A percentile compares a stretch with the other conserved stretches of the same genome.
Evolutionary conservation across 495 filamentous ascomycete genomes (phyloP).

Genomic region (Aspergillus ostianus): DNA sequence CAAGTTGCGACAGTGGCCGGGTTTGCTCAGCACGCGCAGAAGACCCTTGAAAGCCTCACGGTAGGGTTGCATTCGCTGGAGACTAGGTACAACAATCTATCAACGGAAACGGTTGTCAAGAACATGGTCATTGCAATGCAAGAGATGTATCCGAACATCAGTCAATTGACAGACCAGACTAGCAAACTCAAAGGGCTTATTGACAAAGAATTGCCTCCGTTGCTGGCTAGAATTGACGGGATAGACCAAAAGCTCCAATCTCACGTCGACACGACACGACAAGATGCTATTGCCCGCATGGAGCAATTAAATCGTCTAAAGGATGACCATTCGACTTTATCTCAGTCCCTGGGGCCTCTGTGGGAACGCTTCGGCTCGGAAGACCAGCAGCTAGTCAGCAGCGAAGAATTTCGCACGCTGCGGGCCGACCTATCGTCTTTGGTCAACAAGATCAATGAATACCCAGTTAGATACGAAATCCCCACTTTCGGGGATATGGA

Average conservation of each 20-base stretch:
- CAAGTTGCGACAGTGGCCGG: not conserved
- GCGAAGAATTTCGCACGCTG: not conserved
- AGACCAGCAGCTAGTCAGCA: not conserved
- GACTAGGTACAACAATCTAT: constrained; percentile 34
- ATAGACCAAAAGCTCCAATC: not conserved
- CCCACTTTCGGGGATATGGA: not conserved
- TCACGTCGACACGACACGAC: not conserved
- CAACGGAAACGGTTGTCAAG: constrained; percentile 30
- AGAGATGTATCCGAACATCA: constrained; percentile 35
- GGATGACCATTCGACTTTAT: constrained; percentile 3
- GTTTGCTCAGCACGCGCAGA: not conserved
- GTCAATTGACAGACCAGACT: constrained; percentile 16
- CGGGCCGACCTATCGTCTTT: not conserved
- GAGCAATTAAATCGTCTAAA: constrained; percentile 14
- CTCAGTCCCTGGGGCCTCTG: constrained; percentile 11
- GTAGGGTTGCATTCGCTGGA: constrained; percentile 38
- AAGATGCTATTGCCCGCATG: not conserved
- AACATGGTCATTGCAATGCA: constrained; percentile 36
- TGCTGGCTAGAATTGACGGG: not conserved
- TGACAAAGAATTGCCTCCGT: constrained; percentile 1
- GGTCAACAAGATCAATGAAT: not conserved
- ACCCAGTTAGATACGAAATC: not conserved
- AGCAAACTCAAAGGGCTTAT: constrained; percentile 7
- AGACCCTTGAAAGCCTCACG: constrained; percentile 14
- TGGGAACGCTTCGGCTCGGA: constrained; percentile 1